Evolutionary conservation across 768 basidiomycete species (phyloP).

Genomic region (Pleurotus citrinopileatus): DNA sequence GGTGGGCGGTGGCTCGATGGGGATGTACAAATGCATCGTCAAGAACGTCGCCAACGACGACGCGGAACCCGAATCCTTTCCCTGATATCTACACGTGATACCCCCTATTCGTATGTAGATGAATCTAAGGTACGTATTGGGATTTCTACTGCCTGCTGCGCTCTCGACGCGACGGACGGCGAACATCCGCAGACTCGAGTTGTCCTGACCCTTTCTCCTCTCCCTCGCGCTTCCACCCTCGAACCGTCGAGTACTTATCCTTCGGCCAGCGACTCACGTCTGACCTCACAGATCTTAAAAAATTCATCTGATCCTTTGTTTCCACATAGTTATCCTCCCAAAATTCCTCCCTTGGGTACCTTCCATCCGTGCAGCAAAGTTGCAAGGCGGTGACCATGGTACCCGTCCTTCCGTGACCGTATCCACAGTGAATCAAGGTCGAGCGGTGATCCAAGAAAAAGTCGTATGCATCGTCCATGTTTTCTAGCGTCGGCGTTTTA

Average conservation of each 20-base stretch:
- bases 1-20: slow-evolving; percentile 56
- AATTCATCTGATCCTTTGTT: neutral
- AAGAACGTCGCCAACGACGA: neutral
- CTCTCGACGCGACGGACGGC: too few species aligned
- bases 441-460: slow-evolving; percentile 14
- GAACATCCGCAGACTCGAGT: too few species aligned
- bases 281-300: neutral
- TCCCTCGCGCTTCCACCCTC: neutral
- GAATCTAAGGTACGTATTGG: too few species aligned
- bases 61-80: neutral
- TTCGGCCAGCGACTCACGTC: neutral
- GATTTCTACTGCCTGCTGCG: too few species aligned
- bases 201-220: too few species aligned
- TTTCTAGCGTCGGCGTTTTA: slow-evolving; percentile 16
- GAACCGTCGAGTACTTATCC: neutral
- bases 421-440: slow-evolving; percentile 12
- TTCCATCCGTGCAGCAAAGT: slow-evolving; percentile 7
- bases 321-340: neutral
- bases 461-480: slow-evolving; percentile 15
- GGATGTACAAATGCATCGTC: slow-evolving; percentile 37
- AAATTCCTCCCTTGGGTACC: neutral
- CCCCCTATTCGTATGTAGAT: too few species aligned
- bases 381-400: slow-evolving; percentile 12
- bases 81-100: neutral
- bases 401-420: slow-evolving; percentile 13